phyloP scores from a whole-genome alignment of 768 basidiomycete species.

The Hirschioporus abietinus region DNA sequence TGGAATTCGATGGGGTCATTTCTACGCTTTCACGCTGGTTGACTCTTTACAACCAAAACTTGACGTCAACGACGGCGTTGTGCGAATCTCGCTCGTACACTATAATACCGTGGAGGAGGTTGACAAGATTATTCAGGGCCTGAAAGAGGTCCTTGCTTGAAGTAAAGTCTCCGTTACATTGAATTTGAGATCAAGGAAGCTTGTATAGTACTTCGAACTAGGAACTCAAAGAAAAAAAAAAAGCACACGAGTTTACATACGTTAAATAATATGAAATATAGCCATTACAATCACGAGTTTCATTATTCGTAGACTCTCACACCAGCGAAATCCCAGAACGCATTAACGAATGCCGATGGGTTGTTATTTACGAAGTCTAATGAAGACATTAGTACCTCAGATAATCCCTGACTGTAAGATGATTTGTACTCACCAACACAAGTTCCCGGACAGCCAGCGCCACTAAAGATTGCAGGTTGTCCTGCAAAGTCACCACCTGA shows the following conservation, averaged over 20 bases:
- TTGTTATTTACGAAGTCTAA: constrained; percentile 30
- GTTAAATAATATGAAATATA: not conserved
- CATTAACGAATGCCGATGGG: constrained; percentile 33
- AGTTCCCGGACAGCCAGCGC: constrained; percentile 47
- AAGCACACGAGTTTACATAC: not conserved
- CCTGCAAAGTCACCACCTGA: constrained; percentile 15
- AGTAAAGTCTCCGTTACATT: not conserved
- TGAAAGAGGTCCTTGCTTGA: constrained; percentile 34
- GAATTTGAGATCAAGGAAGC: not conserved
- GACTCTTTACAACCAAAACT: constrained; percentile 48
- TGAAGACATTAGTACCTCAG: not conserved
- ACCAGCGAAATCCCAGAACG: constrained; percentile 36
- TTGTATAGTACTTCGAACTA: not conserved
- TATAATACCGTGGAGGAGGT: constrained; percentile 77
- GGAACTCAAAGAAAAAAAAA: not conserved
- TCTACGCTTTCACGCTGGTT: constrained; percentile 67
- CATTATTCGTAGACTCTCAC: constrained; percentile 30
- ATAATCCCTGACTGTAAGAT: constrained; percentile 1
- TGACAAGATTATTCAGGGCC: constrained; percentile 46
- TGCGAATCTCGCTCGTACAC: constrained; percentile 73
- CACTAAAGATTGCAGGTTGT: constrained; percentile 28
- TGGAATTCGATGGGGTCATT: constrained; percentile 75
- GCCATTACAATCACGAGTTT: not conserved
- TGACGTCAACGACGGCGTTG: constrained; percentile 59
- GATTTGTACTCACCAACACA: constrained; percentile 41